These are phyloP conservation scores for Boletus reticuloceps DNA, from an alignment of 768 basidiomycete species.

Conservation along the genomic window DNA sequence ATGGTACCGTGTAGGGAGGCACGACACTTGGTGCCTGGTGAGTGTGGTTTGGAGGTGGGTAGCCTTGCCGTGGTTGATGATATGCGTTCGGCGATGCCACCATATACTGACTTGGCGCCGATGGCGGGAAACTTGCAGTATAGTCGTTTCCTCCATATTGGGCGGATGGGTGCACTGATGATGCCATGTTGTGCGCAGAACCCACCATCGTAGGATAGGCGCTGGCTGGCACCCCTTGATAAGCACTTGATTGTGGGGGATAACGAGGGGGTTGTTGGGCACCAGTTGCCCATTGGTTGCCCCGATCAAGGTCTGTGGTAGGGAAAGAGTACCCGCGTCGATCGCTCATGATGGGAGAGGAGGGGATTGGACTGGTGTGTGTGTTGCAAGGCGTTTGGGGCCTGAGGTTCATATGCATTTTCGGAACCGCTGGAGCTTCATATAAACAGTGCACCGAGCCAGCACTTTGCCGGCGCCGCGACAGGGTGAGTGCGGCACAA, in stretches of 20 bases:
- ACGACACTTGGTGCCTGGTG: slow-evolving; percentile 35
- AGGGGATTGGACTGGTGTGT: slow-evolving; percentile 5
- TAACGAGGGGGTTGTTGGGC: slow-evolving; percentile 25
- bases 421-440: slow-evolving; percentile 29
- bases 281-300: slow-evolving; percentile 23
- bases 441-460: slow-evolving; percentile 26
- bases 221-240: slow-evolving; percentile 15
- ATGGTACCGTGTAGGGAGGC: slow-evolving; percentile 29
- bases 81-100: slow-evolving; percentile 13
- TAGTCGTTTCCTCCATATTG: slow-evolving; percentile 26
- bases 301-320: slow-evolving; percentile 13
- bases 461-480: slow-evolving; percentile 32
- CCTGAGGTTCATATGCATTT: slow-evolving; percentile 35
- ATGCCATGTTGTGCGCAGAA: slow-evolving; percentile 17
- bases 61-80: slow-evolving; percentile 25
- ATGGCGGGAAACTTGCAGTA: slow-evolving; percentile 10
- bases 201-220: slow-evolving; percentile 18
- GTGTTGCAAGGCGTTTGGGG: slow-evolving; percentile 8
- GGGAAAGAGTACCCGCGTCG: slow-evolving; percentile 31
- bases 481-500: slow-evolving; percentile 31
- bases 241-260: slow-evolving; percentile 18
- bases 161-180: slow-evolving; percentile 16
- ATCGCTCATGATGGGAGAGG: slow-evolving; percentile 23
- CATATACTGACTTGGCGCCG: slow-evolving; percentile 23
- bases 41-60: slow-evolving; percentile 25